A percentile compares a stretch with the other conserved stretches of the same genome.
Conservation (phyloP, 805 yeast species). For the Saccharomyces kudriavzevii region DNA sequence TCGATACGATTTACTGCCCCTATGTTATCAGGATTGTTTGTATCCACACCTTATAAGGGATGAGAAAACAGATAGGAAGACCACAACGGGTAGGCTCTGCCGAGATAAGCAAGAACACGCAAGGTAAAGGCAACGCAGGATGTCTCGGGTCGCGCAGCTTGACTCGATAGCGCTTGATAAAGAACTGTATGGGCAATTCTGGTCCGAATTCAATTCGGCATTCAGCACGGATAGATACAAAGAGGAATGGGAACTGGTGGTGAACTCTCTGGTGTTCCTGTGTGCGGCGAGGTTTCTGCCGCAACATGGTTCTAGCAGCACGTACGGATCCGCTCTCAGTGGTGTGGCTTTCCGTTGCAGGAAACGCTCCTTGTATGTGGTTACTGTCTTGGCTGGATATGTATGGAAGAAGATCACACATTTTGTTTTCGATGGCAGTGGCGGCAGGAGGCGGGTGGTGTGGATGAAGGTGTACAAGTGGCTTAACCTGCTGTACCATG, state of each 20-base stretch:
- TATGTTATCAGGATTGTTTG: not conserved
- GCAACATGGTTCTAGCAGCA: conserved; percentile 1
- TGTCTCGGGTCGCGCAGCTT: conserved; percentile 20
- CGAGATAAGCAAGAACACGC: not conserved
- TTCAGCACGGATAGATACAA: conserved; percentile 3
- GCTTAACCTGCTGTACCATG: not conserved
- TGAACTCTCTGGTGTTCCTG: conserved; percentile 16
- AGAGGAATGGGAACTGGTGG: conserved; percentile 15
- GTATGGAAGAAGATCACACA: conserved; percentile 11
- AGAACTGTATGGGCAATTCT: conserved; percentile 13
- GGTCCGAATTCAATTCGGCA: conserved; percentile 9
- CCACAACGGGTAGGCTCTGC: not conserved
- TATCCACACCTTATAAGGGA: not conserved
- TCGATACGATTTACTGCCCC: not conserved
- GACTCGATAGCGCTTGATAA: conserved; percentile 18
- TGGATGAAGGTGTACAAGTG: not conserved
- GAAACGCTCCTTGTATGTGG: conserved; percentile 10
- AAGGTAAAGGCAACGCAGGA: not conserved
- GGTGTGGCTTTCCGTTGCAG: conserved; percentile 11
- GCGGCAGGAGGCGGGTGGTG: not conserved
- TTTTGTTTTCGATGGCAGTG: conserved; percentile 2
- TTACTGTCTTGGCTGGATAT: conserved; percentile 12
- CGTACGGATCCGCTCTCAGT: conserved; percentile 11
- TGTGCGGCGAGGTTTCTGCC: conserved; percentile 9
- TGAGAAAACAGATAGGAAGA: not conserved